Evolutionary conservation across 306 rosid species (phyloP), one percentile per base, ranked within the genome.

Genomic region (Calophaca sinica): DNA sequence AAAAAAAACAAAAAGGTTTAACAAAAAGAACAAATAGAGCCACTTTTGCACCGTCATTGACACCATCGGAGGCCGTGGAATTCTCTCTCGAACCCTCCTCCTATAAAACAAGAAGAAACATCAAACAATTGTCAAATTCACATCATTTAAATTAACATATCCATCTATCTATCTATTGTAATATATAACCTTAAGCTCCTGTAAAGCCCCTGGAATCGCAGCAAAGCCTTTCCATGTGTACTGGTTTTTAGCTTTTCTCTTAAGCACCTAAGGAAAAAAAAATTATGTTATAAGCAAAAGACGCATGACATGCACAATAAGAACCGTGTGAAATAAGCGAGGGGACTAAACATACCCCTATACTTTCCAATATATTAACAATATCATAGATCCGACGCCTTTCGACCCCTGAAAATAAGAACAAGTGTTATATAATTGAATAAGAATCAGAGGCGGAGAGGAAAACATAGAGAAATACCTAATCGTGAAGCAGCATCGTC

Each of bases 331-430:
- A 0, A 53, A 3, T 1, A 8, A 32, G 7, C 5, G 50, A 45
- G 9, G 12, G 12, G 26, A 20, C 0, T 20, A 15, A 44, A 20
- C 41, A 7, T 2, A 75, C 98, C 84, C 96, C 96, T 1, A 90
- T 79, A 59, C 96, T 90, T 75, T 93, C 98, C 72, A 90, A 70
- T 0, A 93, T 91, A 11, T 90, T 90, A 36, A 93, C 96, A 1
- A 90, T 90, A 29, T 93, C 98, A 15, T 93, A 93, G 77, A 93
- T 90, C 87, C 96, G 87, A n/a, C 96, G 81, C 71, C 94, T 80
- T 73, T 90, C 93, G 0, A 93, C 98, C 10, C 96, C 79, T 66
- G 55, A 26, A 62, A 38, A 58, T 52, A 32, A 10, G 0, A 44
- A 5, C 10, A 44, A 46, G 0, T 5, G 32, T 42, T 15, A 1